A percentile compares a stretch with the other conserved stretches of the same genome.
These are phyloP conservation scores for Cephalotrichum gorgonifer DNA, from an alignment of 2,329 filamentous ascomycete genomes.

Conservation along the genomic window DNA sequence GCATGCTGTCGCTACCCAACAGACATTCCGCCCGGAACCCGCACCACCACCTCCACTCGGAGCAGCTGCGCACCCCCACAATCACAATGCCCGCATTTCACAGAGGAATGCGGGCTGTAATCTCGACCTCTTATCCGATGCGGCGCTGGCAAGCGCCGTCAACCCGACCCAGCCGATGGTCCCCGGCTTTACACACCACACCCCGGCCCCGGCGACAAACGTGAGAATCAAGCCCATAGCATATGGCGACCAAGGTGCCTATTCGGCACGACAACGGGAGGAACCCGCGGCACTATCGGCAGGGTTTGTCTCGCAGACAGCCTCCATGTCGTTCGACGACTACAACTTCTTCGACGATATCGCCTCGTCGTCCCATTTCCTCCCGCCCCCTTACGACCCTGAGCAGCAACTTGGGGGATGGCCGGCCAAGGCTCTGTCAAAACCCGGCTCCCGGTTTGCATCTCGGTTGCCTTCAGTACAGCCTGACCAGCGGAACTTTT, in stretches of 20 bases:
- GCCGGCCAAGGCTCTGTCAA: slow-evolving; percentile 31
- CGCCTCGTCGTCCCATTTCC: slow-evolving; percentile 40
- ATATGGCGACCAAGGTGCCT: slow-evolving; percentile 35
- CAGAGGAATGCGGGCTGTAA: slow-evolving; percentile 41
- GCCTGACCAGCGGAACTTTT: slow-evolving; percentile 36
- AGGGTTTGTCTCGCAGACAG: slow-evolving; percentile 23
- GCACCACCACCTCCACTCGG: slow-evolving; percentile 14
- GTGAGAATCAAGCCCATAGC: slow-evolving; percentile 33
- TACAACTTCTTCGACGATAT: slow-evolving; percentile 53
- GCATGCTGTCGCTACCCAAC: slow-evolving; percentile 5
- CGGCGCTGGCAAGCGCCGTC: slow-evolving; percentile 47
- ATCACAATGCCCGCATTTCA: slow-evolving; percentile 32
- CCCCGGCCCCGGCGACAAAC: slow-evolving; percentile 18
- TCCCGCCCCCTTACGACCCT: slow-evolving; percentile 42
- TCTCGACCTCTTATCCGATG: slow-evolving; percentile 47
- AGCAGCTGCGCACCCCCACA: slow-evolving; percentile 25
- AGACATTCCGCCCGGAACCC: slow-evolving; percentile 7
- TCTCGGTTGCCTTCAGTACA: slow-evolving; percentile 44
- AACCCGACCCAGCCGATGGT: slow-evolving; percentile 41
- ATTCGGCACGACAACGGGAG: slow-evolving; percentile 15
- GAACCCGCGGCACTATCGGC: slow-evolving; percentile 1
- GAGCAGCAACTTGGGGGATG: slow-evolving; percentile 43
- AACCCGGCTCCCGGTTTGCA: slow-evolving; percentile 40
- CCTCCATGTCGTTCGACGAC: slow-evolving; percentile 37
- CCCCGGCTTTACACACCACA: slow-evolving; percentile 24